Evolutionary conservation across 192 early-diverging fungal genomes (phyloP), one percentile per base, ranked within the genome.

Genomic region (Haplosporangium gracile): DNA sequence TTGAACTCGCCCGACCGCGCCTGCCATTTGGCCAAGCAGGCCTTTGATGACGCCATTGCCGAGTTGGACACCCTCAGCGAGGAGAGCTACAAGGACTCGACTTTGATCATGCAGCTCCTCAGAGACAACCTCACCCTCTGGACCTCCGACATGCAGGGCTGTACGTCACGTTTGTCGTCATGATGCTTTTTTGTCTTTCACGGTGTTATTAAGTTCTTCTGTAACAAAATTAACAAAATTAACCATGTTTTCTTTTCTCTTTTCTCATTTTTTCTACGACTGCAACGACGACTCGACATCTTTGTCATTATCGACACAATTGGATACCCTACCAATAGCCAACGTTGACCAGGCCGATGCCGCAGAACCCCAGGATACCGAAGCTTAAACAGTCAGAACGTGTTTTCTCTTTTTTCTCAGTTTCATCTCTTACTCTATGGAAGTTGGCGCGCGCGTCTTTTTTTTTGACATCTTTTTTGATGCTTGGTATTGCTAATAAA

Each of bases 31-130:
- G 86, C 85, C 49, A 95, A 97, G 89, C 95, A 96, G 90, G 96
- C 98, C 36, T 99, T 98, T 87, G 98, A 99, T 89, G 97, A 97
- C 78, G 98, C 98, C 70, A 99, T 99, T 91, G 97, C 97, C 63
- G 98, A 98, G 91, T 92, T 99, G 71, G 98, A 99, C 93, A 97
- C 96, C 82, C 94, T 99, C 74, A 96, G 94, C 85, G 98, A 99
- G 91, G 98, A 98, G 90, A 97, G 96, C 73, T 99, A 99, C 95
- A 99, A 98, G 94, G 98, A 99, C 90, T 97, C 96, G 70, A 99
- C 98, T 72, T 92, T 99, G 77, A 99, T 99, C 90, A 99, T 99
- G 98, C 98, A 99, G 91, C 93, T 98, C 74, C 92, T 99, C 85
- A 93, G 97, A 80, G 98, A 99, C 92, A 99, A 99, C 93, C 93